Evolutionary conservation across 106 monocot genomes (phyloP).

Genomic region (Dendrobium huoshanense): DNA sequence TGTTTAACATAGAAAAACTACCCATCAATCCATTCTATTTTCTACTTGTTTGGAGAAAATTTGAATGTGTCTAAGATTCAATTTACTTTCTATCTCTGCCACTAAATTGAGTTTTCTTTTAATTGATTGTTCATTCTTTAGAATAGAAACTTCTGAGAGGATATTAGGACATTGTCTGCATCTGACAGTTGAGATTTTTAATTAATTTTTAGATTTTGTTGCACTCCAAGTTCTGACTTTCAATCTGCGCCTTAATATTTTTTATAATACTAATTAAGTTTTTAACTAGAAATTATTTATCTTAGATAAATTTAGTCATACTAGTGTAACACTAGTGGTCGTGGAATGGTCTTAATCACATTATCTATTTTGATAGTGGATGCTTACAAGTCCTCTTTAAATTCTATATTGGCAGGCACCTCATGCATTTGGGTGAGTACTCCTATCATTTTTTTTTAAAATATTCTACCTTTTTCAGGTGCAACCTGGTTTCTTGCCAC

Average conservation of each 20-base stretch:
- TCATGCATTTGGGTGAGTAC: background rate
- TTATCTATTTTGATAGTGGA: background rate
- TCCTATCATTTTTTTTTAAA: background rate
- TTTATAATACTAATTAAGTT: background rate
- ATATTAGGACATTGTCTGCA: background rate
- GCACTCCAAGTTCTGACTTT: background rate
- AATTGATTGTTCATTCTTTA: background rate
- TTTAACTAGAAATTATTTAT: background rate
- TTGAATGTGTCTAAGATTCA: too few relatives aligned
- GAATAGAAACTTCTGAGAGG: background rate
- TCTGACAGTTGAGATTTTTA: background rate
- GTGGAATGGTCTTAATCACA: background rate
- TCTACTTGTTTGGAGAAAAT: too few relatives aligned
- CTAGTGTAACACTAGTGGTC: background rate
- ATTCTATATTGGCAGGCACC: background rate
- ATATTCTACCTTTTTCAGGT: conserved; percentile 34
- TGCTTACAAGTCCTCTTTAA: background rate
- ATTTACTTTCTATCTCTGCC: background rate
- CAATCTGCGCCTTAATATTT: background rate
- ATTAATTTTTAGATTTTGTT: background rate
- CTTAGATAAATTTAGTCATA: background rate
- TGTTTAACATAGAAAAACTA: too few relatives aligned
- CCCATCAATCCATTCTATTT: too few relatives aligned
- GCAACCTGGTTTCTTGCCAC: conserved; percentile 40
- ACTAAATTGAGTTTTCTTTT: background rate